phyloP scores from a whole-genome alignment of 1,284 basidiomycete species.

The Boletus austroedulis region DNA sequence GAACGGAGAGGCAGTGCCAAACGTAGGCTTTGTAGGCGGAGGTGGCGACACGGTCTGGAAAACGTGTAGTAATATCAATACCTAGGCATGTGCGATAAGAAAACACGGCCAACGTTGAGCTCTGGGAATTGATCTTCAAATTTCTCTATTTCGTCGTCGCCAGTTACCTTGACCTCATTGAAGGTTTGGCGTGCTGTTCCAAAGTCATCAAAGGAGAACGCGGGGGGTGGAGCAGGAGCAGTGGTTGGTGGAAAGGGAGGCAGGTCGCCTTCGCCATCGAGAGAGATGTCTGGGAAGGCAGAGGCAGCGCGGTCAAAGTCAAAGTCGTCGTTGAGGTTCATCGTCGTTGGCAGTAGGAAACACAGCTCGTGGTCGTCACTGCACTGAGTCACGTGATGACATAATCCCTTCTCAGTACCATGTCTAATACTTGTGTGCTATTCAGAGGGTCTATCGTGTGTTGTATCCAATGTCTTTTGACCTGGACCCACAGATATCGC shows the following conservation, averaged over 20 bases:
- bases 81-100: background rate
- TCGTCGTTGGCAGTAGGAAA: slow-evolving; percentile 16
- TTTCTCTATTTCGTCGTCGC: slow-evolving; percentile 83
- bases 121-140: slow-evolving; percentile 94
- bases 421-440: no score
- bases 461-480: no score
- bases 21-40: slow-evolving; percentile 39
- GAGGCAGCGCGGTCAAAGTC: slow-evolving; percentile 77
- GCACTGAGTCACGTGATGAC: background rate
- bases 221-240: slow-evolving; percentile 28
- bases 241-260: slow-evolving; percentile 41
- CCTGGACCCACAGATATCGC: no score
- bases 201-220: slow-evolving; percentile 68
- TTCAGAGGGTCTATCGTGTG: no score
- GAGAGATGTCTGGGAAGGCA: slow-evolving; percentile 83
- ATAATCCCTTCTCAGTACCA: no score
- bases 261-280: slow-evolving; percentile 61
- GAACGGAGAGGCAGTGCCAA: slow-evolving; percentile 52
- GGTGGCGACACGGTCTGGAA: slow-evolving; percentile 31
- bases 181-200: slow-evolving; percentile 43
- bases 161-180: slow-evolving; percentile 74
- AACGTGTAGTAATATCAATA: slow-evolving; percentile 8
- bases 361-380: background rate
- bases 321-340: slow-evolving; percentile 43
- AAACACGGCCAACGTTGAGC: slow-evolving; percentile 59